Evolutionary conservation across 2,329 filamentous ascomycete species (phyloP), one percentile per base, ranked within the genome.

Genomic region (Beauveria bassiana): DNA sequence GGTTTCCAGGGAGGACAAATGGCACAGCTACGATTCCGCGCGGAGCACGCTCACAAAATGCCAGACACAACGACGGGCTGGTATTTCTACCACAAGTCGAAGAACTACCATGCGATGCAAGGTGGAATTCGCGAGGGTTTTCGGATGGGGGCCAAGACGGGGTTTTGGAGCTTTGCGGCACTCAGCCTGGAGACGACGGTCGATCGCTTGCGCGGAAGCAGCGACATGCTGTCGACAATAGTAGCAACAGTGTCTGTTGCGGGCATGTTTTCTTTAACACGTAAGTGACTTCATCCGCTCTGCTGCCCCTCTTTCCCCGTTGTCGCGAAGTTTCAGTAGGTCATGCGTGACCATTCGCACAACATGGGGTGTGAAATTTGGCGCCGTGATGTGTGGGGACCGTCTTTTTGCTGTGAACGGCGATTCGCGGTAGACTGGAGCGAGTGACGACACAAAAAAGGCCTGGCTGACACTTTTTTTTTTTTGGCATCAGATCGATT

Each of bases 1-100:
- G 78, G 87, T 20, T 80, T 85, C 7, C 85, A 92, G 61, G 91
- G 91, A 26, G 87, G 86, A 62, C 86, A 86, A 70, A 86, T 83
- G 71, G 85, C 90, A 1, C 87, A 89, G 57, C 81, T 96, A 62
- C 88, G 89, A 45, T 99, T 97, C 78, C 88, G 93, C 61, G 95
- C 95, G 63, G 95, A 99, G 76, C 96, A 99, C 71, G 92, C 95
- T 1, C 95, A 99, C 79, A 90, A 93, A 66, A 86, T 97, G 64
- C 95, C 95, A 22, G 86, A 85, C 3, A 87, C 87, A 1, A 87
- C 90, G 28, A 85, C 87, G 2, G 93, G 92, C 20, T 99, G 95
- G 95, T 99, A 93, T 72, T 84, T 98, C n/a, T 99, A 99, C 75
- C 93, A 98, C 79, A 97, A 97, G 77, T 91, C 86, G 72, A 98